Evolutionary conservation across 345 rosid genomes (phyloP), one percentile per base, ranked within the genome.

Genomic region (Turnera subulata): DNA sequence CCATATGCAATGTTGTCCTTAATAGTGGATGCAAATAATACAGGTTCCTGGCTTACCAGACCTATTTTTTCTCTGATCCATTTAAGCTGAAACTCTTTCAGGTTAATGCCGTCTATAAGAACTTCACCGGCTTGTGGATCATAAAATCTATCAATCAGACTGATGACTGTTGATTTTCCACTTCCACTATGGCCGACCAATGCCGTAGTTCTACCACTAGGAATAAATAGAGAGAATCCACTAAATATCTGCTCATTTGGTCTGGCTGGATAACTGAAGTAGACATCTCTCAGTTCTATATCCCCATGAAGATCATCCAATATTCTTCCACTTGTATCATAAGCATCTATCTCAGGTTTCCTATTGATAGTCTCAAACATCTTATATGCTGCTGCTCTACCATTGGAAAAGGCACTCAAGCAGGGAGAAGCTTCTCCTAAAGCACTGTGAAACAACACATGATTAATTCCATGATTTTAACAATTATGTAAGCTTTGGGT

Each of bases 21-120:
- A 45, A 77, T 73, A 50, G 69, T 70, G 7, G 82, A 70, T 42
- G 76, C 20, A 61, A 77, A 77, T 59, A 77, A 16, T 40, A 46
- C 78, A n/a, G 82, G 82, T 61, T 77, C 82, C 52, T 77, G 82
- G 46, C 78, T 73, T 38, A 77, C 82, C 17, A 77, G 78, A 61
- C 74, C 76, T 26, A 71, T 77, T 70, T 73, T 77, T 32, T 39
- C 62, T 59, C 82, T 67, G 5, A 77, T 70, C 78, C 82, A 77
- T 65, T 67, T 77, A 24, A 77, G 72, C 33, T 70, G 74, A 17
- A 70, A 59, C 15, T 73, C 71, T 52, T 61, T 73, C 39, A 77
- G 73, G 48, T 73, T 70, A 57, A 70, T 58, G 14, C 76, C 71
- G 40, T 77, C 82, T 12, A 77, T 64, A 12, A 77, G 72, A 46